Evolutionary conservation across 805 yeast genomes (phyloP).

Genomic region (Wickerhamiella brachini): DNA sequence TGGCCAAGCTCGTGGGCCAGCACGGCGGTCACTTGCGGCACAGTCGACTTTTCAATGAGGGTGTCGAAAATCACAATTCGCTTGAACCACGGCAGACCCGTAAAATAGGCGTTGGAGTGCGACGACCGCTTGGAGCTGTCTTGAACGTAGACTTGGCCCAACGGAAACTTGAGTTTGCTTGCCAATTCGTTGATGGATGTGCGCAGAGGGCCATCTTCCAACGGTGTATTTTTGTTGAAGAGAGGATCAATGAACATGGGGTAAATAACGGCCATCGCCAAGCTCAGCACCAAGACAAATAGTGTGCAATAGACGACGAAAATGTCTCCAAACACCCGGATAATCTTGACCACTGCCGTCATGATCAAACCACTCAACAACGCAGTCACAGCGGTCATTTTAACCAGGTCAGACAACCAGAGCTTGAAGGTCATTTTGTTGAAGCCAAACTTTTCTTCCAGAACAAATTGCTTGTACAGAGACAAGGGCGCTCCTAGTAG

Average conservation of each 20-base stretch:
- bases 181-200: slow-evolving; percentile 72
- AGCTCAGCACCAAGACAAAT: slow-evolving; percentile 56
- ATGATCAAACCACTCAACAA: slow-evolving; percentile 60
- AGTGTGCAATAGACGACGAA: slow-evolving; percentile 72
- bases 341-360: slow-evolving; percentile 64
- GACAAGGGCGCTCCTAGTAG: slow-evolving; percentile 51
- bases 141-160: slow-evolving; percentile 69
- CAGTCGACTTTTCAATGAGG: slow-evolving; percentile 62
- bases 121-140: slow-evolving; percentile 96
- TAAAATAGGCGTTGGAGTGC: slow-evolving; percentile 93
- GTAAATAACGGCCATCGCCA: slow-evolving; percentile 57
- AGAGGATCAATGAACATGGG: slow-evolving; percentile 86
- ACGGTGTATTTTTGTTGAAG: slow-evolving; percentile 81
- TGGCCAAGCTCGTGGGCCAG: slow-evolving; percentile 98
- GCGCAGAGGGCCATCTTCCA: slow-evolving; percentile 81
- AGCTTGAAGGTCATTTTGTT: slow-evolving; percentile 65
- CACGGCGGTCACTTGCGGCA: slow-evolving; percentile 79
- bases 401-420: slow-evolving; percentile 63
- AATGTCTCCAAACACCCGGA: slow-evolving; percentile 63
- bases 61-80: slow-evolving; percentile 92
- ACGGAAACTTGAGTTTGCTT: slow-evolving; percentile 62
- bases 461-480: slow-evolving; percentile 67
- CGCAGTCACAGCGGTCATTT: slow-evolving; percentile 38
- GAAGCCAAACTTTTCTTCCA: slow-evolving; percentile 88
- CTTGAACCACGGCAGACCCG: slow-evolving; percentile 94